Conservation (phyloP, 106 monocot species). For the Alisma plantagoaquatica region DNA sequence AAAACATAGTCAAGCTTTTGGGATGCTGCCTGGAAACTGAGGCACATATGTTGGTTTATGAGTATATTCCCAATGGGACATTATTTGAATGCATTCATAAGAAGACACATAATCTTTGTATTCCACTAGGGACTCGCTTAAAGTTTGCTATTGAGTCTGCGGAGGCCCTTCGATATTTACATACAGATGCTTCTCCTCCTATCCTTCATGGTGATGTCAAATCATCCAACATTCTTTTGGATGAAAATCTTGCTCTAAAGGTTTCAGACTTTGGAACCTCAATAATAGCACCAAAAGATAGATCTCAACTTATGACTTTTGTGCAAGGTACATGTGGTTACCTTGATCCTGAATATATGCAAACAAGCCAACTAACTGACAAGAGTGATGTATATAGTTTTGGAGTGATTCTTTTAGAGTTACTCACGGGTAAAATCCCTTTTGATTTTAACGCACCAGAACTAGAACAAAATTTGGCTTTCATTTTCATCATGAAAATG, state of each 20-base stretch:
- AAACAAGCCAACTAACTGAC: constrained; percentile 1
- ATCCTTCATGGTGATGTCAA: constrained; percentile 3
- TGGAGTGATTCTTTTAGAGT: constrained; percentile 1
- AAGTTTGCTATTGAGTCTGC: not conserved
- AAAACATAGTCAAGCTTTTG: constrained; percentile 18
- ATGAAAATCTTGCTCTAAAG: too few relatives aligned
- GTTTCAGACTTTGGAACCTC: too few relatives aligned
- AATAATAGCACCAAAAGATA: too few relatives aligned
- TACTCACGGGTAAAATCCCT: too few relatives aligned
- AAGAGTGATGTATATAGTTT: constrained; percentile 18
- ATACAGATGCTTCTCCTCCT: constrained; percentile 8
- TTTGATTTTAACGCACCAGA: too few relatives aligned
- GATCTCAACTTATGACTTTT: not conserved
- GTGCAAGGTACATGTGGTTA: constrained; percentile 8
- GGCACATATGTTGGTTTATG: constrained; percentile 16
- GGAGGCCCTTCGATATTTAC: constrained; percentile 5
- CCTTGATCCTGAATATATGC: constrained; percentile 14
- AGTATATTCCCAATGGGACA: not conserved
- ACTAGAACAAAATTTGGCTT: too few relatives aligned
- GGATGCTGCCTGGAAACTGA: constrained; percentile 24
- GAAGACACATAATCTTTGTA: not conserved
- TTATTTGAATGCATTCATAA: too few relatives aligned
- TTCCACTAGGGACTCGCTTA: not conserved
- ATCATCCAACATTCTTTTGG: constrained; percentile 12
- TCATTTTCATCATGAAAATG: too few relatives aligned